Evolutionary conservation across 75 land plant species (phyloP), one percentile per base, ranked within the genome.

Genomic region (Azolla pinnata): DNA sequence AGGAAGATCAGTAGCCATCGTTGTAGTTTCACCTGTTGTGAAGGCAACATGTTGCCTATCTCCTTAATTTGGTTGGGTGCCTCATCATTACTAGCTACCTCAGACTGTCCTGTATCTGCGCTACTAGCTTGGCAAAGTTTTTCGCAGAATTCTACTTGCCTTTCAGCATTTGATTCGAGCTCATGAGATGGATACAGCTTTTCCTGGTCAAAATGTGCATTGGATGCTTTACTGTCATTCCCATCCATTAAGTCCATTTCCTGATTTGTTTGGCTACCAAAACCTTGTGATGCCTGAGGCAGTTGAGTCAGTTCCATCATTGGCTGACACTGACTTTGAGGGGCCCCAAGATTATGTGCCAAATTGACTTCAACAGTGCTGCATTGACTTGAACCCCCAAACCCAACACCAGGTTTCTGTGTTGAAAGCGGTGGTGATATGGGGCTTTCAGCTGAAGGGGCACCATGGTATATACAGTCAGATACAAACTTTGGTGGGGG

Each of bases 1-100:
- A 93, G 44, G 46, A 89, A 75, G 9, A 60, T 35, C 1, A 89
- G 65, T 29, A 93, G 71, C 96, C 86, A 88, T 31, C 79, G 77
- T 46, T 61, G 75, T 61, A 83, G 90, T 27, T 83, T 81, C 19
- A 34, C 52, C 52, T 69, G 83, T 19, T 82, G 75, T 21, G 57
- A 53, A 35, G 64, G 48, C 20, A 62, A 34, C 34, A 31, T 45
- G 18, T 34, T 62, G 5, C 54, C 54, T 2, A 3, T 29, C 18
- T 52, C 28, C 29, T 52, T 52, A 14, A 26, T 7, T 29, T 52
- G 18, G 9, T 14, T 52, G 2, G 54, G 29, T 20, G n/a, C 57
- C 20, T 29, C 57, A 54, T 21, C 29, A 54, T 29, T 29, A 24
- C 57, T 31, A 24, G 24, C 32, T 4, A 54, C 57, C 27, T 54